These are phyloP conservation scores for Neofusicoccum umdonicola DNA, from an alignment of 2,329 filamentous ascomycete genomes.

Conservation along the genomic window DNA sequence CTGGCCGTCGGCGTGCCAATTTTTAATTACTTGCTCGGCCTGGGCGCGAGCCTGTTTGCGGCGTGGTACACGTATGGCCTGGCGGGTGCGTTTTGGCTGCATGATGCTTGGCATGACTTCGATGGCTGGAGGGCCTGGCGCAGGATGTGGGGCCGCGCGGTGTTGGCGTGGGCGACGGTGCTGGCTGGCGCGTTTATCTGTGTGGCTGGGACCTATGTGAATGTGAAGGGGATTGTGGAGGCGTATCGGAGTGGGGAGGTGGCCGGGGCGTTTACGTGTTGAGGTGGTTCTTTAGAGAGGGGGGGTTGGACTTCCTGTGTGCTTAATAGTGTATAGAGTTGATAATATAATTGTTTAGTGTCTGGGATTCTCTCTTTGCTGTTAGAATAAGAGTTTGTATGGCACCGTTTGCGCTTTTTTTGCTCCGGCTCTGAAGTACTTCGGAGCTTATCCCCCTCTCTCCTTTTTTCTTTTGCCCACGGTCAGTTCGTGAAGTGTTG, in stretches of 20 bases:
- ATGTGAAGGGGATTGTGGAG: conserved; percentile 39
- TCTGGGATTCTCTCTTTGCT: no score
- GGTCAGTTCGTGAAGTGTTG: no score
- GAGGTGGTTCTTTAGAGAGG: no score
- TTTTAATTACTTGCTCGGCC: conserved; percentile 54
- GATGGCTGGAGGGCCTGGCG: conserved; percentile 41
- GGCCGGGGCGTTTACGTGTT: conserved; percentile 30
- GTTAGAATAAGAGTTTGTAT: no score
- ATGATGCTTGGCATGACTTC: conserved; percentile 42
- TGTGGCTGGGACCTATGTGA: conserved; percentile 51
- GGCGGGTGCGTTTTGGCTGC: conserved; percentile 53
- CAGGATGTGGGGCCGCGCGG: conserved; percentile 39
- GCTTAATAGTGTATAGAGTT: no score
- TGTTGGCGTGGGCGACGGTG: conserved; percentile 43
- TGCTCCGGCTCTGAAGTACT: no score
- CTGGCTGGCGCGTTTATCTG: conserved; percentile 50
- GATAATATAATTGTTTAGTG: no score
- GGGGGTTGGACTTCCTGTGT: no score
- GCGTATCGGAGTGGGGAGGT: conserved; percentile 31
- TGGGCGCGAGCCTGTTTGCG: conserved; percentile 52
- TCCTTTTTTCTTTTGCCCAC: no score
- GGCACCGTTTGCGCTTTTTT: no score
- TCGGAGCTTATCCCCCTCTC: no score
- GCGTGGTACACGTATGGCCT: conserved; percentile 56
- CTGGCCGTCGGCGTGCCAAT: conserved; percentile 51